A percentile compares a stretch with the other conserved stretches of the same genome.
Conservation (phyloP, 2,329 filamentous ascomycete genomes). For the Boeremia exigua region DNA sequence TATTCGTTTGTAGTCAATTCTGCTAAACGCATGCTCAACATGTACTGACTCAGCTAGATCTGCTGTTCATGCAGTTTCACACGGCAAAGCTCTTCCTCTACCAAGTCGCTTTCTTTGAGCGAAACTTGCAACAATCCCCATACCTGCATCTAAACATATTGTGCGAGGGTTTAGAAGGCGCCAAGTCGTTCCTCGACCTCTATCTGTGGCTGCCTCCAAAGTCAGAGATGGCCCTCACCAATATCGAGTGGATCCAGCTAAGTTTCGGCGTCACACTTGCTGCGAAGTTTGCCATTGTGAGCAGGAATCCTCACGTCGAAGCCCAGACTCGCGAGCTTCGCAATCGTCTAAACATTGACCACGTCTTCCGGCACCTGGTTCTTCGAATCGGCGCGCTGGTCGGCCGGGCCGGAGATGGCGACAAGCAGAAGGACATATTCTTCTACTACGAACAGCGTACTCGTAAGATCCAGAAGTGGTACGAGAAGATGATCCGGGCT, state of each 20-base stretch:
- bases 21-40: not conserved
- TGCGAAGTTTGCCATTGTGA: constrained; percentile 40
- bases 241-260: constrained; percentile 51
- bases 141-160: constrained; percentile 32
- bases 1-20: no score
- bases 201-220: constrained; percentile 46
- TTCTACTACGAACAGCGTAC: constrained; percentile 33
- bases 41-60: constrained; percentile 29
- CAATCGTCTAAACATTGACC: constrained; percentile 35
- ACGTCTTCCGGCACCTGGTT: constrained; percentile 34
- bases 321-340: constrained; percentile 32
- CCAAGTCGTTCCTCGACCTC: constrained; percentile 40
- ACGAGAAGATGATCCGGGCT: constrained; percentile 33
- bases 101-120: constrained; percentile 48
- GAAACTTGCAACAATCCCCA: constrained; percentile 36
- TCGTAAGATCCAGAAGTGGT: constrained; percentile 40
- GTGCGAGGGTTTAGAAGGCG: constrained; percentile 31
- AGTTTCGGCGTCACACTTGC: constrained; percentile 44
- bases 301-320: constrained; percentile 31
- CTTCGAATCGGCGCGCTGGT: constrained; percentile 37
- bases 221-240: constrained; percentile 47
- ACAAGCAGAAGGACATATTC: constrained; percentile 38
- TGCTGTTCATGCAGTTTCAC: constrained; percentile 50
- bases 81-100: constrained; percentile 50
- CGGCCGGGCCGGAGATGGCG: constrained; percentile 25